Base-by-base conservation (phyloP, 495 filamentous ascomycete genomes). In the Penicillium mononematosum region DNA sequence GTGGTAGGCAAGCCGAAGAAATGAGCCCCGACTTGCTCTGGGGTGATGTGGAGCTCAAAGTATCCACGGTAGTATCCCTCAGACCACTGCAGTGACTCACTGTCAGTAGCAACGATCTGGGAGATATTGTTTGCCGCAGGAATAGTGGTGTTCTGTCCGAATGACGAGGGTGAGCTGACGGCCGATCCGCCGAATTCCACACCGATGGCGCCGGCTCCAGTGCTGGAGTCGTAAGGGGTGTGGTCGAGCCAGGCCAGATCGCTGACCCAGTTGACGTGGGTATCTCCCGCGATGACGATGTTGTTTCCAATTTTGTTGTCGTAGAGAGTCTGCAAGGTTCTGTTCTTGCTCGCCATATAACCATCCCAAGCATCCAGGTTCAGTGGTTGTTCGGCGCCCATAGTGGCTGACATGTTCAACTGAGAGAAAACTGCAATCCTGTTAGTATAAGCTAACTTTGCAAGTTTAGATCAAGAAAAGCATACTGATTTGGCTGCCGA, bases 61-160 rank as follows among this genome's bases (percentile, higher is more conserved):
- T 85, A 85, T 1, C 83, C 86, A 27, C 85, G 75, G 62, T 89
- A 89, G 62, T 83, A 88, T 39, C 82, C 68, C 58, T 88, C 86
- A 58, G 83, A 80, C 85, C 86, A 89, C 66, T 86, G 83, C 55
- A 89, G 73, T 62, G 84, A 81, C 22, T 66, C 60, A 61, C 87
- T 88, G 16, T 72, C 70, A 27, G 43, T 45, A 22, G 25, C 43
- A 45, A 45, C 25, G 25, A 22, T 22, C 11, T 55, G 64, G 27
- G 82, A 74, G 36, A 68, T 71, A 22, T 70, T 29, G 10, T 75
- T 72, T 54, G 66, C 53, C 36, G 65, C 64, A 50, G 78, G 73
- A 7, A 80, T 78, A 16, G 51, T 63, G 5, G 60, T 61, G 44
- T 83, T 65, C 8, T 75, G 72, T 24, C 76, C 74, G 55, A 77